Conservation (phyloP, 2,329 filamentous ascomycete genomes). For the Fusarium musae region DNA sequence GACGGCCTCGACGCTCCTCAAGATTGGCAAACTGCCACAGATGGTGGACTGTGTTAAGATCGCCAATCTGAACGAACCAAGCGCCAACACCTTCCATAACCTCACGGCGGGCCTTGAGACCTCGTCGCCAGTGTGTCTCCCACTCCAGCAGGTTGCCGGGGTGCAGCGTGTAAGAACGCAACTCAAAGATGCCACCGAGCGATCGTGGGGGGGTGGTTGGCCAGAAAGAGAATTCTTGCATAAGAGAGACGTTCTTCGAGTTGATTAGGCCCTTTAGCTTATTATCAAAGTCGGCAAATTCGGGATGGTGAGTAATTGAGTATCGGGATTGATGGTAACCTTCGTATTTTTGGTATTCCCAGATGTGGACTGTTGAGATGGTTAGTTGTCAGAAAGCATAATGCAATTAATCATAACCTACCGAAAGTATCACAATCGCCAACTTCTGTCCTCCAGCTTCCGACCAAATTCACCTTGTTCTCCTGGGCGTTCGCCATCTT, state of each 20-base stretch:
- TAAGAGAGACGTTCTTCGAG: constrained; percentile 87
- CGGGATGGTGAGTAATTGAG: constrained; percentile 83
- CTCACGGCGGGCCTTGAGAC: constrained; percentile 88
- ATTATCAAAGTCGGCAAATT: constrained; percentile 83
- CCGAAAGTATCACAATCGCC: constrained; percentile 97
- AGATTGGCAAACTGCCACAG: constrained; percentile 98
- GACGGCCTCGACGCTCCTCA: constrained; percentile 88
- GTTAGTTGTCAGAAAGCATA: constrained; percentile 17
- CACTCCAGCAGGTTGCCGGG: constrained; percentile 96
- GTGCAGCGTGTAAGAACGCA: constrained; percentile 95
- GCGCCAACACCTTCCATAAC: constrained; percentile 99
- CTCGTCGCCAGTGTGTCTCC: constrained; percentile 98
- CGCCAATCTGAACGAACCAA: constrained; percentile 98
- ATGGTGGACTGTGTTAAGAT: constrained; percentile 97
- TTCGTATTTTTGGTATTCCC: constrained; percentile 98
- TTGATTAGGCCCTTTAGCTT: constrained; percentile 88
- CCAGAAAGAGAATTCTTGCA: constrained; percentile 99
- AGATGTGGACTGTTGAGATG: constrained; percentile 83
- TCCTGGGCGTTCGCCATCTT: constrained; percentile 84
- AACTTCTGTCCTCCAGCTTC: constrained; percentile 98
- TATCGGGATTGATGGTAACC: constrained; percentile 94
- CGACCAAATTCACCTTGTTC: constrained; percentile 95
- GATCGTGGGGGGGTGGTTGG: constrained; percentile 90
- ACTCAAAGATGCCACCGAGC: constrained; percentile 92
- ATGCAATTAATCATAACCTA: constrained; percentile 57